Conservation (phyloP, 2,329 filamentous ascomycete genomes). For the Colletotrichum horii region DNA sequence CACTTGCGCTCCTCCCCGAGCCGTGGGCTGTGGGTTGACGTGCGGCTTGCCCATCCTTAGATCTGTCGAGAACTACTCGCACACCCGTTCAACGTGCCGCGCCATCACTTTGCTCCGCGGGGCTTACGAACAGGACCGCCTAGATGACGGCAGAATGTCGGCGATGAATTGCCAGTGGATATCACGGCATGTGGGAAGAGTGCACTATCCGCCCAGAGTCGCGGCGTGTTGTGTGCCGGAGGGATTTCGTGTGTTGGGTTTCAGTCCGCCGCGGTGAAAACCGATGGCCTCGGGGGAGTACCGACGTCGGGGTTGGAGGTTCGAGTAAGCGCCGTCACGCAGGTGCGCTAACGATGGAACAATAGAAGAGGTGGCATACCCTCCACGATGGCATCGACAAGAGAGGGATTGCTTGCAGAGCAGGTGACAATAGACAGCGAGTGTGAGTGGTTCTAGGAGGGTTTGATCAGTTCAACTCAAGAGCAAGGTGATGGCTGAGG, state of each 20-base stretch:
- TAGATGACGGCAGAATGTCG: neutral
- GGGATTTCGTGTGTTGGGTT: conserved; percentile 14
- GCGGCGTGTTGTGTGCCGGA: conserved; percentile 12
- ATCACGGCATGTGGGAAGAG: neutral
- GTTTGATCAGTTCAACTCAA: neutral
- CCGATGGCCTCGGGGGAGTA: neutral
- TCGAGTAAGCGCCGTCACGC: neutral
- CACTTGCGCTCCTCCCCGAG: neutral
- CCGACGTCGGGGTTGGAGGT: neutral
- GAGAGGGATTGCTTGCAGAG: neutral
- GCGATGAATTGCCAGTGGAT: neutral
- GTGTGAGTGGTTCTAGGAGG: neutral
- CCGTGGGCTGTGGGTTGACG: neutral
- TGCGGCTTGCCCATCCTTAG: neutral
- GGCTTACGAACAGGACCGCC: neutral
- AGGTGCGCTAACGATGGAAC: neutral
- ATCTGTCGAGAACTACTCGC: neutral
- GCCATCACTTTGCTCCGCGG: neutral
- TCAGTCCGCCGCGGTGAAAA: conserved; percentile 1
- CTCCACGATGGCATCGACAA: neutral
- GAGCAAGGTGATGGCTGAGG: neutral
- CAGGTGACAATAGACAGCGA: neutral
- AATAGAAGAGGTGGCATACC: neutral
- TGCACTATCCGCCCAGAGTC: neutral
- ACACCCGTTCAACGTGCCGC: neutral